Conservation (phyloP, 345 rosid species). For the Zanthoxylum bungeanum region DNA sequence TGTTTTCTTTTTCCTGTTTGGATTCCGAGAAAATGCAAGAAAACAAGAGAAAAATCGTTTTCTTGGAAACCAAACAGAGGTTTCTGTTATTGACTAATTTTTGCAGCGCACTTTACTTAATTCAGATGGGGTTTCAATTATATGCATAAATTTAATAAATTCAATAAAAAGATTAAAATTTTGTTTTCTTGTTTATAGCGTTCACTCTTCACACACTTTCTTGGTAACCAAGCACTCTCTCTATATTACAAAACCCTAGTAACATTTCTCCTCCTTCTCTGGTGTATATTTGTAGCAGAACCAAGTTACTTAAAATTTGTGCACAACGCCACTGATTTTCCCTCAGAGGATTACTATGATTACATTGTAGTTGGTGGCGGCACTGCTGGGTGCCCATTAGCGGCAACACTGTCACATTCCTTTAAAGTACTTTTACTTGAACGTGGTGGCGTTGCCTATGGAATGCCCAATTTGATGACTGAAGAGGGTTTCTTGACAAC, state of each 20-base stretch:
- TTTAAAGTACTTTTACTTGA: slow-evolving; percentile 74
- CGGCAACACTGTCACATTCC: slow-evolving; percentile 75
- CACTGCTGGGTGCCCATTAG: slow-evolving; percentile 89
- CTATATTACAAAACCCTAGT: not conserved
- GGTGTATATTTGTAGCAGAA: slow-evolving; percentile 32
- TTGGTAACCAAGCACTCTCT: not conserved
- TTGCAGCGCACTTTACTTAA: not conserved
- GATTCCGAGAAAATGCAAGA: not conserved
- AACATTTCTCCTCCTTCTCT: not conserved
- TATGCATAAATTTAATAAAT: not conserved
- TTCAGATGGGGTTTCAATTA: not conserved
- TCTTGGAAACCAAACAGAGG: slow-evolving; percentile 11
- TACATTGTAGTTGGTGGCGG: slow-evolving; percentile 92
- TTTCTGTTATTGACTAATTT: not conserved
- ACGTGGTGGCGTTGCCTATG: slow-evolving; percentile 64
- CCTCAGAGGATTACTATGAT: slow-evolving; percentile 75
- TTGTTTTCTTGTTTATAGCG: not conserved
- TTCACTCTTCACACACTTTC: not conserved
- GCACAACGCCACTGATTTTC: slow-evolving; percentile 63
- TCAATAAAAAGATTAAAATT: not conserved
- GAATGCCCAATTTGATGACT: slow-evolving; percentile 59
- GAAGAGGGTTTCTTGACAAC: slow-evolving; percentile 78
- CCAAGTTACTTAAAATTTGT: slow-evolving; percentile 63
- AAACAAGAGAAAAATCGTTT: too few species aligned
- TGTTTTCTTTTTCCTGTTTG: not conserved